These are phyloP conservation scores for Backusella tarrabulga DNA, from an alignment of 192 early-diverging fungal genomes.

Conservation along the genomic window DNA sequence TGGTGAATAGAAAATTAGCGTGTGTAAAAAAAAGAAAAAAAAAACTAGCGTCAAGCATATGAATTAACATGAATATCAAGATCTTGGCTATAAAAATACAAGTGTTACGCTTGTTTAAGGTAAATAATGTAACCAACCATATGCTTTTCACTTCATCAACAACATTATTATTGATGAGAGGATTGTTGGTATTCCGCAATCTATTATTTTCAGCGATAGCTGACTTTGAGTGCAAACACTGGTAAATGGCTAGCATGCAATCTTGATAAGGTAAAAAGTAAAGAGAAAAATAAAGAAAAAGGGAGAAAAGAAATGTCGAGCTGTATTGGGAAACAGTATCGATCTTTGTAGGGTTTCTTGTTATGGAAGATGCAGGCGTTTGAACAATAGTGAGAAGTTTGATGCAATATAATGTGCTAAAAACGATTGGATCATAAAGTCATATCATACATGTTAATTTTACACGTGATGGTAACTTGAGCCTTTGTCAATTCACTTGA, in stretches of 20 bases:
- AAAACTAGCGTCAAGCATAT: background rate
- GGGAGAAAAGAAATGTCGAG: background rate
- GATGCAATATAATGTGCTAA: background rate
- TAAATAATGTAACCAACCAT: background rate
- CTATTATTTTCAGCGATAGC: background rate
- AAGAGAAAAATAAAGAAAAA: too few species aligned
- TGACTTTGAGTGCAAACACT: background rate
- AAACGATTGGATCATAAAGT: background rate
- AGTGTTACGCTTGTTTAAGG: background rate
- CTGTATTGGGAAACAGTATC: background rate
- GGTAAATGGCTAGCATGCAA: too few species aligned
- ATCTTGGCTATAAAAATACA: background rate
- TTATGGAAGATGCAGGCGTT: background rate
- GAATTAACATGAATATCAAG: background rate
- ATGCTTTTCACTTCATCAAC: background rate
- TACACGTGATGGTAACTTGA: background rate
- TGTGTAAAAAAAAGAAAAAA: background rate
- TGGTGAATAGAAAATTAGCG: background rate
- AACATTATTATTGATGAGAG: background rate
- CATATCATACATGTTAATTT: background rate
- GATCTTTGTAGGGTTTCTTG: background rate
- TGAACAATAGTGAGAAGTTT: background rate
- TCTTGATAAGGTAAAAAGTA: background rate
- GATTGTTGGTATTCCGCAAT: background rate
- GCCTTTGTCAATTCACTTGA: background rate